These are phyloP conservation scores for Thielaviopsis ethacetica DNA, from an alignment of 2,329 filamentous ascomycete species.

Conservation along the genomic window DNA sequence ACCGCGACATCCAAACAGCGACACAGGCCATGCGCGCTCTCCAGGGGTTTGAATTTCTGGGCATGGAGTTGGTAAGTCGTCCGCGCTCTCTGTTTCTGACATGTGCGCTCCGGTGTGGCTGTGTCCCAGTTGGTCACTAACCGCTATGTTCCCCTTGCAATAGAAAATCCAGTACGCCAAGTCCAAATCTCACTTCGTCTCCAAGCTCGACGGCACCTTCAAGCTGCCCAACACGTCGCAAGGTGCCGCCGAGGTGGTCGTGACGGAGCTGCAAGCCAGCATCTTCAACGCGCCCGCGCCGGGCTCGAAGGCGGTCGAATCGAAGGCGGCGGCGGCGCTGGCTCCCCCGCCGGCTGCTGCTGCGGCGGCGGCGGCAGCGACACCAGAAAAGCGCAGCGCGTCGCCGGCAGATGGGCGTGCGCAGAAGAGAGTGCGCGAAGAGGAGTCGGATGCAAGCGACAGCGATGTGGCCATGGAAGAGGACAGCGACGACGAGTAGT, in stretches of 20 bases:
- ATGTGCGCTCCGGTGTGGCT: no score
- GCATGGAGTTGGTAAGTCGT: conserved; percentile 59
- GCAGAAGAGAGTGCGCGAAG: conserved; percentile 56
- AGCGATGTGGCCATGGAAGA: conserved; percentile 54
- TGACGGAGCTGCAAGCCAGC: conserved; percentile 61
- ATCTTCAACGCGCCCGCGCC: conserved; percentile 57
- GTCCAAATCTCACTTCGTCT: conserved; percentile 71
- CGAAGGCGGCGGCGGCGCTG: conserved; percentile 20
- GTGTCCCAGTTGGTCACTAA: neutral
- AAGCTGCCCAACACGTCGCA: conserved; percentile 43
- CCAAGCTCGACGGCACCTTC: conserved; percentile 85
- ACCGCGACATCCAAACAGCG: conserved; percentile 75
- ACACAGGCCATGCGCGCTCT: conserved; percentile 85
- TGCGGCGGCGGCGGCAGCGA: conserved; percentile 25
- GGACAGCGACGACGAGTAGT: conserved; percentile 55
- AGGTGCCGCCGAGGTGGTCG: conserved; percentile 38
- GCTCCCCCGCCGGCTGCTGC: neutral
- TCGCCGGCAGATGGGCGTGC: conserved; percentile 39
- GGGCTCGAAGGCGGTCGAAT: conserved; percentile 27
- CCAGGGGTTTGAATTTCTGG: conserved; percentile 74
- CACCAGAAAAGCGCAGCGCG: conserved; percentile 31
- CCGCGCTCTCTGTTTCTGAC: no score
- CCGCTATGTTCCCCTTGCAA: neutral
- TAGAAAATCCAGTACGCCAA: conserved; percentile 88
- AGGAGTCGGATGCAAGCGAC: conserved; percentile 52